Conservation (phyloP, 352 stramenopile species). For the Blastocystis sp. region DNA sequence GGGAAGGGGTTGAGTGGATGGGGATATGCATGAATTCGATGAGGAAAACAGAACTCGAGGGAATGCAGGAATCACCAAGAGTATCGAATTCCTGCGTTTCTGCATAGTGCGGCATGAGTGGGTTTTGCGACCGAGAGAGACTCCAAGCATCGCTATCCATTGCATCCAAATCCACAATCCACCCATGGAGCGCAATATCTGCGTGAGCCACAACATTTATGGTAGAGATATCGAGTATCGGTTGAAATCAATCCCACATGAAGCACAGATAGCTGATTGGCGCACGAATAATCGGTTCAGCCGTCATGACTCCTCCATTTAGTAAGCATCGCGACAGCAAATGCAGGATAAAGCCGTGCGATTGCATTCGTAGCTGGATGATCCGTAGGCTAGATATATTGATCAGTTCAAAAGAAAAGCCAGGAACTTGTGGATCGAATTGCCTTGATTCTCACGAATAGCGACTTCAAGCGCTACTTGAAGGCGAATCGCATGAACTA, state of each 20-base stretch:
- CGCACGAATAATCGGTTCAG: not conserved
- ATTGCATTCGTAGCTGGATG: not conserved
- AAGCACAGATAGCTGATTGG: not conserved
- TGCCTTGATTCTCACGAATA: not conserved
- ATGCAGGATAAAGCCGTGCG: not conserved
- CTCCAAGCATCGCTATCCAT: no score
- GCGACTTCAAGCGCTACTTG: constrained; percentile 71
- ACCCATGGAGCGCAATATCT: no score
- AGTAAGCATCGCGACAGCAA: not conserved
- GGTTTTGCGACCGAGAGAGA: no score
- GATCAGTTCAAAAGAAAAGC: constrained; percentile 46
- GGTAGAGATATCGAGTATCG: no score
- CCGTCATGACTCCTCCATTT: constrained; percentile 3
- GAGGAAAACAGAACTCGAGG: not conserved
- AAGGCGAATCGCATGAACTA: constrained; percentile 89
- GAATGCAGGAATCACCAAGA: no score
- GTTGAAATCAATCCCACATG: not conserved
- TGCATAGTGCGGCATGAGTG: no score
- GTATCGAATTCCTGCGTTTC: no score
- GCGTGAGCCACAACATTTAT: no score
- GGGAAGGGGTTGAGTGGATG: not conserved
- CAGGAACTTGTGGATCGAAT: constrained; percentile 12
- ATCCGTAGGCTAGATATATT: constrained; percentile 37
- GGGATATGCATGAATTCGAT: not conserved
- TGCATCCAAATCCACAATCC: no score